Base-by-base conservation (phyloP, 257 asterid species). In the Knoxia roxburghii region DNA sequence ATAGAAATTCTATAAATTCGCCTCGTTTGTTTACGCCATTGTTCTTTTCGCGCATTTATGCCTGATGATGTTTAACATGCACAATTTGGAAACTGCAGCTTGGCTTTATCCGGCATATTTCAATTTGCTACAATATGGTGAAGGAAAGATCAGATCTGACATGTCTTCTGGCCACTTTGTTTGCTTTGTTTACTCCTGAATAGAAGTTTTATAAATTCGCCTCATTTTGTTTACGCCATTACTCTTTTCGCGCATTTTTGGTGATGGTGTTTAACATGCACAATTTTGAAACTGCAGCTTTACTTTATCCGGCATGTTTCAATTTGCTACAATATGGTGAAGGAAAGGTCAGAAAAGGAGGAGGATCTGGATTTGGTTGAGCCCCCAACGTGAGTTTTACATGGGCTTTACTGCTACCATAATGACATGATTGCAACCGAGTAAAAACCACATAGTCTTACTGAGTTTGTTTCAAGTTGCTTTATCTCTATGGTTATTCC, bases 241-340 rank as follows among this genome's bases (percentile, higher is more conserved):
- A 18, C 43, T 50, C 61, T 33, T 49, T 65, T 35, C 7, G 27
- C 30, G n/a, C 37, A 56, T 21, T 6, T 46, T 7, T 23, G 12
- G 30, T 59, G 32, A 52, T n/a, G n/a, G n/a, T 20, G 30, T n/a
- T 29, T 41, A 13, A 53, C 29, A 50, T 14, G 35, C 30, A 13
- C 24, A 53, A n/a, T 59, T 37, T 14, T 64, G 55, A 26, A 52
- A 30, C 55, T 80, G 78, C 93, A 91, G 97, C 91, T 91, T 79
- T 85, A 83, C 72, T 91, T 91, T 77, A 55, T 68, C 50, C 91
- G 77, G 51, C 93, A 84, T 63, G 80, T 72, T 61, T 79, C 91
- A 24, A 69, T 63, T 65, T 46, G 77, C 63, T 76, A 82, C 74
- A 71, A 83, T 75, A 56, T 84, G 78, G 79, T 26, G 67, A 86